Evolutionary conservation across 2,329 filamentous ascomycete species (phyloP).

Genomic region (Colletotrichum plurivorum): DNA sequence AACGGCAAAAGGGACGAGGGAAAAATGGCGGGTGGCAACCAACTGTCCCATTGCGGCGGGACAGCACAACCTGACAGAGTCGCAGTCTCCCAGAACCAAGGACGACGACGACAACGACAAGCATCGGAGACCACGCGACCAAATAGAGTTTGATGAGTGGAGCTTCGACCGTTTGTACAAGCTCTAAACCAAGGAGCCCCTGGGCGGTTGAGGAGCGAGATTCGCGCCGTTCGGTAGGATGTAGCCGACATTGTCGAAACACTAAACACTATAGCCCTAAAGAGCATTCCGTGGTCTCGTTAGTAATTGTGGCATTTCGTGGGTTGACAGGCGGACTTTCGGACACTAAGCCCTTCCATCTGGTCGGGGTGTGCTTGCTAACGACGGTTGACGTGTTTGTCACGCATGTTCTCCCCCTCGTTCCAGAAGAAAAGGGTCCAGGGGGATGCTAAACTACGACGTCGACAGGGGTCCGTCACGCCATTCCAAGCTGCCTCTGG

Average conservation of each 20-base stretch:
- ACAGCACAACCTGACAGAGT: neutral
- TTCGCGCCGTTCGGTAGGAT: conserved; percentile 16
- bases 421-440: conserved; percentile 4
- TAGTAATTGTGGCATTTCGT: neutral
- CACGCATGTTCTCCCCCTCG: neutral
- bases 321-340: neutral
- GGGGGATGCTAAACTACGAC: neutral
- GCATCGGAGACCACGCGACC: conserved; percentile 6
- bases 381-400: neutral
- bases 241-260: conserved; percentile 22
- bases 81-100: neutral
- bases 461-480: conserved; percentile 1
- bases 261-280: neutral
- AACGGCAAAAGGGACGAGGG: neutral
- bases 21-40: neutral
- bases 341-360: neutral
- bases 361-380: neutral
- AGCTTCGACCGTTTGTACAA: conserved; percentile 5
- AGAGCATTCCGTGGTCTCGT: neutral
- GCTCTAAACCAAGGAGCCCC: neutral
- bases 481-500: neutral
- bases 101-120: neutral
- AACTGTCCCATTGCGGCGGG: neutral
- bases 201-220: conserved; percentile 5
- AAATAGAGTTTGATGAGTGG: conserved; percentile 30